These are phyloP conservation scores for Umbelopsis sp. DNA, from an alignment of 192 early-diverging fungal species.

Conservation along the genomic window DNA sequence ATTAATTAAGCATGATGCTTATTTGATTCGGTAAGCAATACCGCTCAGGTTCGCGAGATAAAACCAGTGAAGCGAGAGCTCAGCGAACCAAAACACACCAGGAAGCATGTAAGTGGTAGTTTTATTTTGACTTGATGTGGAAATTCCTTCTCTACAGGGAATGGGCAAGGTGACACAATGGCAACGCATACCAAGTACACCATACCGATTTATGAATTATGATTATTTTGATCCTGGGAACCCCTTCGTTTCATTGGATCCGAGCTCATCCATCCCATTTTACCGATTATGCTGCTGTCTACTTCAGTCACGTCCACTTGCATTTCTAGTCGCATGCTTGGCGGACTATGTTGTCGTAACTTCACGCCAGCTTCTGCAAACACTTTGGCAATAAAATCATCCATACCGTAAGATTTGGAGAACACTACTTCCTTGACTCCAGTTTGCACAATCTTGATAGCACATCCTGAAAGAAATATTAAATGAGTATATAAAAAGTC, in stretches of 20 bases:
- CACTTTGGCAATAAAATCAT: constrained; percentile 78
- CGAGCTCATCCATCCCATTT: constrained; percentile 20
- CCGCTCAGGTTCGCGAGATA: not conserved
- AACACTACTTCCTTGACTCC: constrained; percentile 95
- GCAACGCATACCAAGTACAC: not conserved
- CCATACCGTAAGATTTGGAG: constrained; percentile 92
- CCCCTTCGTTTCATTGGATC: constrained; percentile 11
- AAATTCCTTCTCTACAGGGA: constrained; percentile 15
- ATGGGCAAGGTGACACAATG: not conserved
- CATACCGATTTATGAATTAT: not conserved
- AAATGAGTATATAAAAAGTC: too few species aligned
- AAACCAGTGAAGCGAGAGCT: not conserved
- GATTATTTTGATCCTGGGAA: constrained; percentile 4
- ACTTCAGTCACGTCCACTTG: constrained; percentile 33
- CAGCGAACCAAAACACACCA: not conserved
- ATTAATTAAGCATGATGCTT: too few species aligned
- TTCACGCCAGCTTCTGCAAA: constrained; percentile 83
- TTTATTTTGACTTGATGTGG: constrained; percentile 1
- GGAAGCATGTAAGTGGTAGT: not conserved
- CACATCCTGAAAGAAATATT: constrained; percentile 74
- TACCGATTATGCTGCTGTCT: constrained; percentile 12
- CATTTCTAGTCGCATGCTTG: constrained; percentile 55
- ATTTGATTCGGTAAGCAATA: too few species aligned
- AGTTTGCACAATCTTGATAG: constrained; percentile 95
- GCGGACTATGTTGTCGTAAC: constrained; percentile 76